These are phyloP conservation scores for Fusarium tupiense DNA, from an alignment of 2,329 filamentous ascomycete species.

Conservation along the genomic window DNA sequence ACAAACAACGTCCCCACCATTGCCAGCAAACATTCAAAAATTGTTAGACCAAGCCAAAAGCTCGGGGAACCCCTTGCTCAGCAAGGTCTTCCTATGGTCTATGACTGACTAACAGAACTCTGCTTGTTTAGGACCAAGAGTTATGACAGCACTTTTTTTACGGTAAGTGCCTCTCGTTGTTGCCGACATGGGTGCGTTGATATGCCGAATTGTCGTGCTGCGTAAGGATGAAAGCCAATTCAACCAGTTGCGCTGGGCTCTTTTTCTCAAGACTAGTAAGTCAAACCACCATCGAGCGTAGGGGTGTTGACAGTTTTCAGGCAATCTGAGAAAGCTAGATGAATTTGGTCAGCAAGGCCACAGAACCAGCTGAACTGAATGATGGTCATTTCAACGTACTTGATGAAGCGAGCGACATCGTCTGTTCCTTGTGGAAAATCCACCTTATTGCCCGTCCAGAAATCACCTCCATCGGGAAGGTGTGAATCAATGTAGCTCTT, in stretches of 20 bases:
- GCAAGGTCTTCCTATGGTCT: no score
- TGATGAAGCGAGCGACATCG: not conserved
- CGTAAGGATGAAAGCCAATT: not conserved
- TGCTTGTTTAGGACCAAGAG: not conserved
- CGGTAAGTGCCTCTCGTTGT: not conserved
- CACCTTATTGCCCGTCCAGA: not conserved
- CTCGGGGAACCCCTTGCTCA: no score
- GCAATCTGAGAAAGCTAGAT: not conserved
- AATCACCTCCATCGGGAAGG: not conserved
- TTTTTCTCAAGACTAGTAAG: not conserved
- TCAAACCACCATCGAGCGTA: not conserved
- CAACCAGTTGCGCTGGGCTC: not conserved
- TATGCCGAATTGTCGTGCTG: not conserved
- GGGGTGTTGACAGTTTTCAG: not conserved
- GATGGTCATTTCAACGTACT: not conserved
- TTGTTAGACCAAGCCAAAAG: no score
- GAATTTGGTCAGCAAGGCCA: not conserved
- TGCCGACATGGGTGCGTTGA: not conserved
- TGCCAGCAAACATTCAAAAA: not conserved
- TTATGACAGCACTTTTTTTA: not conserved
- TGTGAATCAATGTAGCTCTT: not conserved
- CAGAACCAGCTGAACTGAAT: not conserved
- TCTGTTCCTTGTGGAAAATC: not conserved
- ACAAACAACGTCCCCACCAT: not conserved
- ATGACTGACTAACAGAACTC: no score